Evolutionary conservation across 306 rosid genomes (phyloP).

Genomic region (peach (Prunus persica)): Prunus_persica_NCBIv2 NC_034014.1:6031001-6031500

Average conservation of each 20-base stretch:
- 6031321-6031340: constrained; percentile 12
- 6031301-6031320: constrained; percentile 17
- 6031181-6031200: not conserved
- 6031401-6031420: constrained; percentile 18
- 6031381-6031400: constrained; percentile 15
- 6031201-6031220: not conserved
- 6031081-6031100: constrained; percentile 24
- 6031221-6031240: constrained; percentile 24
- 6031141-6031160: constrained; percentile 45
- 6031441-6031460: constrained; percentile 35
- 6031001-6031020: constrained; percentile 33
- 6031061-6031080: constrained; percentile 57
- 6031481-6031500: constrained; percentile 14
- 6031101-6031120: constrained; percentile 44
- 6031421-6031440: constrained; percentile 24
- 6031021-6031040: constrained; percentile 7
- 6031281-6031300: constrained; percentile 23
- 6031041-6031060: constrained; percentile 41
- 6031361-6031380: constrained; percentile 16
- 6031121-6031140: constrained; percentile 31
- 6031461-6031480: constrained; percentile 34
- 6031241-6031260: not conserved
- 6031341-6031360: not conserved
- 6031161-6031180: constrained; percentile 8
- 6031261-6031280: not conserved